Evolutionary conservation across 1,139 yeast species (phyloP), one percentile per base, ranked within the genome.

Genomic region (Candida glucosophila): DNA sequence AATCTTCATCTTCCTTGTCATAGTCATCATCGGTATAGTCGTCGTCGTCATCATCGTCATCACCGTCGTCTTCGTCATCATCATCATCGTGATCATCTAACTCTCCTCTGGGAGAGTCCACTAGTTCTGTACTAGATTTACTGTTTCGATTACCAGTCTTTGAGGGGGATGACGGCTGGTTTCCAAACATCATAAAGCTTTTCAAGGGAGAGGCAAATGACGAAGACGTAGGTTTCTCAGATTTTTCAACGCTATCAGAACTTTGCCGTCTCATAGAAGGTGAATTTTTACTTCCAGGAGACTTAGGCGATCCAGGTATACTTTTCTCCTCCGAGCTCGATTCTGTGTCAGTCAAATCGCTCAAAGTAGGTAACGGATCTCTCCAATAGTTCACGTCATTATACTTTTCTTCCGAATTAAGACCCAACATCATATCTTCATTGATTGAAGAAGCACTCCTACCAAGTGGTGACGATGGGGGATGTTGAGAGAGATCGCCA

Each of bases 301-400:
- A 15, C 3, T 14, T 13, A 11, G 19, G 21, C n/a, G n/a, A n/a
- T n/a, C n/a, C n/a, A n/a, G n/a, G n/a, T n/a, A n/a, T n/a, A n/a
- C n/a, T n/a, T 4, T 20, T 24, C 15, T 19, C 12, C 12, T 15
- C 25, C 13, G 29, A 12, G 14, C 26, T 30, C 4, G 33, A 24
- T 14, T 56, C 63, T 13, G 46, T 67, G 27, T 71, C 78, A 26
- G 67, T 59, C 30, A 75, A 55, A 29, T 76, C 80, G 29, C 72
- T 66, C 26, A 88, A 47, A 35, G 77, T 76, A 12, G 30, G 25
- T 18, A 88, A 51, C 0, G 94, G 90, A 28, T 78, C 90, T 35
- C 94, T 60, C 99, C 99, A 90, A 49, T 72, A 90, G 43, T 83
- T 86, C 15, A 82, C 81, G 52, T 90, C 98, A 6, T 86, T 81